Evolutionary conservation across 257 asterid species (phyloP).

Genomic region (Solanum chiquidenum): DNA sequence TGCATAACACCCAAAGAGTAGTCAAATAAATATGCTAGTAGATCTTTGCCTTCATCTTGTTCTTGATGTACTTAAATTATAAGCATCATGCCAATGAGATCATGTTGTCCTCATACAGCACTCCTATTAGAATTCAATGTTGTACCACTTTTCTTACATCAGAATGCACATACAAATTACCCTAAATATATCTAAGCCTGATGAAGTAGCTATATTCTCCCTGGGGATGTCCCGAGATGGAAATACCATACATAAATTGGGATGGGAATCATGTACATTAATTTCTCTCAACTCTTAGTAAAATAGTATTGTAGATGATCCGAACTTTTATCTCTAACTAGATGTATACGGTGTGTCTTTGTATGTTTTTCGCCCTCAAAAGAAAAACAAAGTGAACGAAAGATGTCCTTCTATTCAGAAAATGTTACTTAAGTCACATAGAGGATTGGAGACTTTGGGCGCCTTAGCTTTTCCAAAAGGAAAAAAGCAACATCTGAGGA

Average conservation of each 20-base stretch:
- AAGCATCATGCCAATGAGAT: not conserved
- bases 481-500: not conserved
- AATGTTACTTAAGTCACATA: not conserved
- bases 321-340: not conserved
- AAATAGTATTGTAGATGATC: not conserved
- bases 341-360: not conserved
- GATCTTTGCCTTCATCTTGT: not conserved
- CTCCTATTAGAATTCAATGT: not conserved
- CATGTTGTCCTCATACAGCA: not conserved
- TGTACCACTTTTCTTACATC: not conserved
- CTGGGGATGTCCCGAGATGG: not conserved
- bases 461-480: not conserved
- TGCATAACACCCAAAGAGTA: slow-evolving; percentile 25
- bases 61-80: not conserved
- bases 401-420: not conserved
- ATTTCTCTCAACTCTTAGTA: not conserved
- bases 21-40: not conserved
- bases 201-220: not conserved
- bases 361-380: not conserved
- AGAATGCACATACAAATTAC: not conserved
- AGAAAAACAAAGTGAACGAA: not conserved
- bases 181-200: not conserved
- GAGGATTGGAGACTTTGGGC: not conserved
- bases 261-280: not conserved
- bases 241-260: not conserved